A percentile compares a stretch with the other conserved stretches of the same genome.
Evolutionary conservation across 2,329 filamentous ascomycete genomes (phyloP).

Genomic region (Chrysoporthe puriensis): DNA sequence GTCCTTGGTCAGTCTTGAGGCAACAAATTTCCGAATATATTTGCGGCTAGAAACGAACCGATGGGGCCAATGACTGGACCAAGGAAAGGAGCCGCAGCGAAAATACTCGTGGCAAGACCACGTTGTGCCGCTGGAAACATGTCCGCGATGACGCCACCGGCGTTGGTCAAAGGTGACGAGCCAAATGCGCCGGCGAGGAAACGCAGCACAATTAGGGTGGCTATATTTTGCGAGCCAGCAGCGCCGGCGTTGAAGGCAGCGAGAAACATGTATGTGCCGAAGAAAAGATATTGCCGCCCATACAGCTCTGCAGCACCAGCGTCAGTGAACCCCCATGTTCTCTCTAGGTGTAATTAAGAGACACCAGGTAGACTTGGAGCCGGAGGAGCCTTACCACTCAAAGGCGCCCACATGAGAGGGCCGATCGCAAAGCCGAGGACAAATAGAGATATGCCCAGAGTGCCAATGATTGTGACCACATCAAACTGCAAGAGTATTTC

Average conservation of each 20-base stretch:
- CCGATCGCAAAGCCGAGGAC: constrained; percentile 66
- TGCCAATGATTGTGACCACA: constrained; percentile 51
- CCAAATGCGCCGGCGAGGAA: constrained; percentile 69
- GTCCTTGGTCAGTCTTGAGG: constrained; percentile 27
- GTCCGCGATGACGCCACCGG: constrained; percentile 66
- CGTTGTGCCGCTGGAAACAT: constrained; percentile 60
- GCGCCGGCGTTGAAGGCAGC: constrained; percentile 65
- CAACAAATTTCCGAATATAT: constrained; percentile 34
- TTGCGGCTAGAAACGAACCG: constrained; percentile 5
- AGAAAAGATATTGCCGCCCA: constrained; percentile 63
- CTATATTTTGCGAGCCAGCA: constrained; percentile 60
- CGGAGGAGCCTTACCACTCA: constrained; percentile 37
- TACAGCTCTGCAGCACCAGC: constrained; percentile 53
- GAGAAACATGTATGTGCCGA: constrained; percentile 59
- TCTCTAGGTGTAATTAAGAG: not conserved
- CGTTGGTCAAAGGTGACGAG: constrained; percentile 64
- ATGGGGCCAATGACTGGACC: constrained; percentile 56
- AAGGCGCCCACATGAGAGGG: constrained; percentile 67
- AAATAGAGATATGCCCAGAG: constrained; percentile 64
- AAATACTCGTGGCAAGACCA: constrained; percentile 62
- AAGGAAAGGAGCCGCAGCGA: constrained; percentile 66
- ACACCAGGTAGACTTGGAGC: not conserved
- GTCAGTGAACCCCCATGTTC: not conserved
- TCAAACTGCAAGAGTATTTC: constrained; percentile 56
- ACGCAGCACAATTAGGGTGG: constrained; percentile 66